Evolutionary conservation across 2,329 filamentous ascomycete species (phyloP), one percentile per base, ranked within the genome.

Genomic region (Daldinia eschscholtzii): DNA sequence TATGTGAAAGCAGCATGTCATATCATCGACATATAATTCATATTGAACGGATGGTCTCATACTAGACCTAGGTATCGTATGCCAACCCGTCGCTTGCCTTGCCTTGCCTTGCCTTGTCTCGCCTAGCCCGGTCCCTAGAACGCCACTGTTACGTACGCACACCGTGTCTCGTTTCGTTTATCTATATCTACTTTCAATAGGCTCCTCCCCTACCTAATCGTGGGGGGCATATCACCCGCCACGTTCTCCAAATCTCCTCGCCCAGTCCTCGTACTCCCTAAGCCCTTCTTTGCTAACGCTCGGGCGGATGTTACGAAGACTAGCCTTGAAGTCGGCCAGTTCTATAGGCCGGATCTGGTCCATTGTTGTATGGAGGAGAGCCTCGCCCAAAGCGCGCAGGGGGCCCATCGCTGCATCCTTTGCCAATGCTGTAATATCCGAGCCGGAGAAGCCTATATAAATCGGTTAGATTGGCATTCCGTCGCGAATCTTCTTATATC

Each of bases 321-420:
- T 97, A 13, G 92, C 89, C 76, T 92, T 84, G 74, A 99, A 99
- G 79, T 99, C 96, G 42, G 85, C 79, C 62, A 97, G 87, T 60
- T 87, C 87, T 68, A 99, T 98, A 0, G 94, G 91, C 12, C 94
- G 87, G 73, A 99, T 98, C 73, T 98, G 89, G 68, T 99, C 96
- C 88, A 96, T 97, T 0, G 92, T 92, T 86, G 97, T 98, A 72
- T 93, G 90, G 37, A 99, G 85, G 33, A 99, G 83, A 44, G 92
- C 93, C 79, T 98, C 96, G 28, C 96, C 96, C 2, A 98, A 84
- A 60, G 93, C 95, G 35, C 96, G 89, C 12, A 99, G 83, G 0
- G 96, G 96, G 0, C 96, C 95, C 96, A 99, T 99, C 2, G 96
- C 96, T 7, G 96, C 96, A 78, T 99, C 96, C 81, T 99, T 99